Conservation (phyloP, 257 asterid genomes). For the Ocimum tenuiflorum region DNA sequence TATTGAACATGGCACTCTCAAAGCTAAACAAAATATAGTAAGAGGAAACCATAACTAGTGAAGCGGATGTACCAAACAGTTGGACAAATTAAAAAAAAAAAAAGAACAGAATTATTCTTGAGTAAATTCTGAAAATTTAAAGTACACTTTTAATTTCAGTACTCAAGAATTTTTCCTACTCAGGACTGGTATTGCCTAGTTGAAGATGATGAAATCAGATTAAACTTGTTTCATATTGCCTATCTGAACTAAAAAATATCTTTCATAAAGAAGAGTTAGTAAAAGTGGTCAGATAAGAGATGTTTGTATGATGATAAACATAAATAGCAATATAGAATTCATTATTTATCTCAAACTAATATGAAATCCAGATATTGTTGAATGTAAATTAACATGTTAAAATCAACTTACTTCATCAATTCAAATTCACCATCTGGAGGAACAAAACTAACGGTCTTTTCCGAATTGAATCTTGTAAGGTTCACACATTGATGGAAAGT, state of each 20-base stretch:
- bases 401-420: conserved; percentile 86
- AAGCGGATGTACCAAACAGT: not conserved
- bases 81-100: not conserved
- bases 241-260: conserved; percentile 2
- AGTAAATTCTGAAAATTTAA: not conserved
- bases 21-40: not conserved
- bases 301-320: not conserved
- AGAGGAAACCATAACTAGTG: not conserved
- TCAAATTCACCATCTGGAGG: conserved; percentile 99
- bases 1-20: not conserved
- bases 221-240: not conserved
- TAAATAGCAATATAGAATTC: not conserved
- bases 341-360: not conserved
- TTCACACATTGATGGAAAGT: conserved; percentile 99
- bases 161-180: not conserved
- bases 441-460: conserved; percentile 97
- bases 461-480: conserved; percentile 96
- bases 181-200: not conserved
- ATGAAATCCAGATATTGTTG: not conserved
- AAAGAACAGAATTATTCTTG: not conserved
- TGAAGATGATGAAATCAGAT: not conserved
- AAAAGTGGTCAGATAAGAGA: conserved; percentile 10
- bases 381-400: conserved; percentile 3
- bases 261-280: conserved; percentile 10
- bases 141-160: not conserved